Evolutionary conservation across 2,329 filamentous ascomycete species (phyloP), one percentile per base, ranked within the genome.

Genomic region (Dothidotthia symphoricarpi): DNA sequence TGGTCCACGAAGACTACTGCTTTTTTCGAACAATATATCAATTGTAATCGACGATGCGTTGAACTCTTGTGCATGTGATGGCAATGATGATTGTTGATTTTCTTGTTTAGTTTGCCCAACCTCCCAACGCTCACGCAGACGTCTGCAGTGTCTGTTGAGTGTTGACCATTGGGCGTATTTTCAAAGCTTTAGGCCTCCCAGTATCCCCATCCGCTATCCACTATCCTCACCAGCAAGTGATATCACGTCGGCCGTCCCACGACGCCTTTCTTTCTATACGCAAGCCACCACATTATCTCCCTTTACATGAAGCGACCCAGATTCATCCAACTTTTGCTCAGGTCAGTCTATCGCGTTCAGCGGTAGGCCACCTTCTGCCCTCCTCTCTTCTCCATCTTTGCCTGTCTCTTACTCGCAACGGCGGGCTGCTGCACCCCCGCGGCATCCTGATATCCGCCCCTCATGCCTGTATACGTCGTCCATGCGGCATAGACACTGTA

Each of bases 321-420:
- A n/a, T n/a, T n/a, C n/a, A 22, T 9, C 9, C 9, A 22, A 22
- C 19, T 5, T 22, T 9, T 9, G 5, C 19, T 9, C 19, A 9
- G 9, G 19, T 9, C 19, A 5, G 5, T 22, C 5, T 9, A 22
- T 9, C 19, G 9, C 5, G 19, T 33, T 64, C 51, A 75, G 32
- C 72, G 65, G 55, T 75, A 75, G 48, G 66, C 61, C 44, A 74
- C 59, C 51, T 63, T 70, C 59, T 75, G 72, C 1, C 71, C 72
- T 24, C 73, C 72, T 37, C 72, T 66, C 69, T 75, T 75, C 60
- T 76, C 73, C 64, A 75, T 59, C 63, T 76, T 76, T 11, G 66
- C 63, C 56, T 74, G 71, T 40, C 73, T 60, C 63, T 76, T 76
- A 41, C 73, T 75, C 25, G 62, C 57, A 1, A 45, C 47, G 6